These are phyloP conservation scores for Beauveria pseudobassiana DNA, from an alignment of 2,329 filamentous ascomycete species.

Conservation along the genomic window DNA sequence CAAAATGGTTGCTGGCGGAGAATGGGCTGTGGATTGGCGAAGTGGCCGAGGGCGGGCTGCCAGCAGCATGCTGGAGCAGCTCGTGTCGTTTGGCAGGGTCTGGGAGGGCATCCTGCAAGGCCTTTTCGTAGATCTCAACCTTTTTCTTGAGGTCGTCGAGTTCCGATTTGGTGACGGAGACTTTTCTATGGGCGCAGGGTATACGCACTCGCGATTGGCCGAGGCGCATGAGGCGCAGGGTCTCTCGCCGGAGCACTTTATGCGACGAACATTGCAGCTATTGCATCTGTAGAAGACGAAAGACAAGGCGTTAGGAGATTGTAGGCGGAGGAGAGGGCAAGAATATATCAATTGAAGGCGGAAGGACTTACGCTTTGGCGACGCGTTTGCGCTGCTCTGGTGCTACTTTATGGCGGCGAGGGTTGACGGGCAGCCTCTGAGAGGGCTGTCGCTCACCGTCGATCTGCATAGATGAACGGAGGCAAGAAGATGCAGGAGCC, in stretches of 20 bases:
- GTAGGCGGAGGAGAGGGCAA: neutral
- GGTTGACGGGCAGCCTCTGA: conserved; percentile 41
- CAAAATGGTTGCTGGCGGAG: conserved; percentile 2
- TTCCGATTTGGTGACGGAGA: conserved; percentile 34
- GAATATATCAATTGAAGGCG: neutral
- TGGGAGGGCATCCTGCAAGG: conserved; percentile 29
- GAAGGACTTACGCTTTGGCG: conserved; percentile 38
- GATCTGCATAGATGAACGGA: conserved; percentile 19
- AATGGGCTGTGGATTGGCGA: conserved; percentile 17
- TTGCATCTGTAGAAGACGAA: conserved; percentile 36
- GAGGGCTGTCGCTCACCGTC: conserved; percentile 21
- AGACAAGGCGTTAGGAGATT: neutral
- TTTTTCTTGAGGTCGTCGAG: conserved; percentile 33
- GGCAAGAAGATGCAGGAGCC: neutral
- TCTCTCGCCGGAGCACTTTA: conserved; percentile 44
- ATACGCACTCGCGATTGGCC: conserved; percentile 38
- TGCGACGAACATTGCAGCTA: conserved; percentile 43
- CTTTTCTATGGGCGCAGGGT: conserved; percentile 36
- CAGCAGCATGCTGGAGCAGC: conserved; percentile 22
- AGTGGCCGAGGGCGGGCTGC: conserved; percentile 15
- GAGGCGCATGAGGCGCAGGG: conserved; percentile 39
- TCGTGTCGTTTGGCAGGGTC: conserved; percentile 28
- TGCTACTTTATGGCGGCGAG: conserved; percentile 39
- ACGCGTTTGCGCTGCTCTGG: conserved; percentile 41
- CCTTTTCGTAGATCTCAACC: conserved; percentile 33